Percentiles rank a stretch among this genome's conserved stretches.
Evolutionary conservation across 345 rosid genomes (phyloP).

Genomic region (Eucalyptus urophylla): DNA sequence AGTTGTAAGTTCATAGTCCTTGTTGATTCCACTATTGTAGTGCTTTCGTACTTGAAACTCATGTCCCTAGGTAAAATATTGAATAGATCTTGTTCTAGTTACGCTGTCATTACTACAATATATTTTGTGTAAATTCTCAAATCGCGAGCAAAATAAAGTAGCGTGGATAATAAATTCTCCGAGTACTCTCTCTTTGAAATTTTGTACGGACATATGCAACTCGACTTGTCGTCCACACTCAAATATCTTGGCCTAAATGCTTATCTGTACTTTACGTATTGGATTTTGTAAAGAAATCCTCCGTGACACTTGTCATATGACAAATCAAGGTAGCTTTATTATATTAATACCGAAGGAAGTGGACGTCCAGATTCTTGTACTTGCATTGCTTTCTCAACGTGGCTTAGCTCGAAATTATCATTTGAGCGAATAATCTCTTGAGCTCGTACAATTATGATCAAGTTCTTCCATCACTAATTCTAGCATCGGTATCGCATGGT

Average conservation of each 20-base stretch:
- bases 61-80: neutral
- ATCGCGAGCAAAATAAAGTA: neutral
- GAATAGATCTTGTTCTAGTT: neutral
- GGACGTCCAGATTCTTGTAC: neutral
- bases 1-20: neutral
- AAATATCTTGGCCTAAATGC: neutral
- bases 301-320: neutral
- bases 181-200: neutral
- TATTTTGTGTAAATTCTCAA: neutral
- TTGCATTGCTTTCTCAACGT: neutral
- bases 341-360: neutral
- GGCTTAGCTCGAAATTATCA: neutral
- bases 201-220: neutral
- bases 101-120: neutral
- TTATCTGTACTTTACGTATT: neutral
- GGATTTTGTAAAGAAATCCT: neutral
- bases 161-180: neutral
- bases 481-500: neutral
- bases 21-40: neutral
- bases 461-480: neutral
- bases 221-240: neutral
- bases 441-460: neutral
- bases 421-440: neutral
- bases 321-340: neutral
- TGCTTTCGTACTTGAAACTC: neutral